These are phyloP conservation scores for Stipa capillata DNA, from an alignment of 176 grass and related monocot species.

Conservation along the genomic window DNA sequence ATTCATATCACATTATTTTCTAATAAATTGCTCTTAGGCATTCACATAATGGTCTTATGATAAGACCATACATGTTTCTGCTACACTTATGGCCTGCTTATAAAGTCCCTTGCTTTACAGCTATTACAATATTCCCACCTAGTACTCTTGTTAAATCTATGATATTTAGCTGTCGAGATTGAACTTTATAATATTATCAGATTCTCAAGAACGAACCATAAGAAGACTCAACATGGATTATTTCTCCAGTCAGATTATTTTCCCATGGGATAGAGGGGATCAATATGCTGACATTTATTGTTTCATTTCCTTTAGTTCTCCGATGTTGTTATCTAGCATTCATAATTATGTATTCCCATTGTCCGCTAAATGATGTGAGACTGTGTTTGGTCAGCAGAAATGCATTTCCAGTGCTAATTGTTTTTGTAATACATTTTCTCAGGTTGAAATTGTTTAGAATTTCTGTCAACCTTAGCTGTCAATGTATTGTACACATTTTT, in stretches of 20 bases:
- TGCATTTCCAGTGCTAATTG: background rate
- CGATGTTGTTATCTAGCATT: background rate
- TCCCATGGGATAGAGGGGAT: background rate
- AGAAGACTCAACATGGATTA: background rate
- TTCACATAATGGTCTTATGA: background rate
- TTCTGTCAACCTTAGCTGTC: background rate
- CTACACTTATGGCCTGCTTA: background rate
- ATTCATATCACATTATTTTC: background rate
- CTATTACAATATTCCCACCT: background rate
- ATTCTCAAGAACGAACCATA: background rate
- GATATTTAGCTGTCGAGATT: background rate
- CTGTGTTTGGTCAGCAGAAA: background rate
- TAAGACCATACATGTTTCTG: background rate
- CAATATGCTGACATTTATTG: background rate
- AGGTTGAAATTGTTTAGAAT: background rate
- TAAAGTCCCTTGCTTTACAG: background rate
- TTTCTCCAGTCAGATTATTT: background rate
- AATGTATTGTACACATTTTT: background rate
- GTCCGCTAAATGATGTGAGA: background rate
- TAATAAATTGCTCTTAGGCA: background rate
- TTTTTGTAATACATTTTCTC: background rate
- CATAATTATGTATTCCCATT: background rate
- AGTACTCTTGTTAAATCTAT: background rate
- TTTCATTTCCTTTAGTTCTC: background rate
- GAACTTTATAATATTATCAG: background rate